These are phyloP conservation scores for Aaosphaeria arxii DNA, from an alignment of 2,329 filamentous ascomycete species.

Conservation along the genomic window DNA sequence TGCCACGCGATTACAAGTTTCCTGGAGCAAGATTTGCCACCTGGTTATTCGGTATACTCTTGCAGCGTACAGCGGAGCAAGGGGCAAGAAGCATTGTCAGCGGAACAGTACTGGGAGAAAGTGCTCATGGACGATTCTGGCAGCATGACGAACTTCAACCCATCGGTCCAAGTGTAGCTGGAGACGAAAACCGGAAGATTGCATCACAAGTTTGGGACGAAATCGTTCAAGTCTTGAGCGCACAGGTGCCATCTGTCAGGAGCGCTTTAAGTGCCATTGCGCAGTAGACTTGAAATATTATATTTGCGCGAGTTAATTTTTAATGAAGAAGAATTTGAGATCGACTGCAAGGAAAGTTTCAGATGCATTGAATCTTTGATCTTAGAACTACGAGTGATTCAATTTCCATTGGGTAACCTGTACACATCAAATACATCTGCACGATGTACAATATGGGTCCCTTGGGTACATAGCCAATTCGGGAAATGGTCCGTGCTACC, in stretches of 20 bases:
- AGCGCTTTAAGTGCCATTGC: slow-evolving; percentile 5
- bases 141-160: slow-evolving; percentile 31
- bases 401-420: too few species aligned
- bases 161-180: slow-evolving; percentile 23
- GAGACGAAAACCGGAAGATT: slow-evolving; percentile 29
- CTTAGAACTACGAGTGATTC: too few species aligned
- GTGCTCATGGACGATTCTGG: slow-evolving; percentile 35
- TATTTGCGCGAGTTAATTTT: background rate
- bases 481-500: background rate
- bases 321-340: too few species aligned
- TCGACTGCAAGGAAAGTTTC: too few species aligned
- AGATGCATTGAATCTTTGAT: too few species aligned
- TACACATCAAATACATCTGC: too few species aligned
- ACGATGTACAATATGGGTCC: too few species aligned
- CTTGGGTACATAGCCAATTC: too few species aligned
- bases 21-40: slow-evolving; percentile 14
- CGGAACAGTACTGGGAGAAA: slow-evolving; percentile 31
- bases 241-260: slow-evolving; percentile 20
- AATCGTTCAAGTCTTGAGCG: slow-evolving; percentile 27
- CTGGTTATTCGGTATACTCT: slow-evolving; percentile 14
- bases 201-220: slow-evolving; percentile 30
- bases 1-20: slow-evolving; percentile 30
- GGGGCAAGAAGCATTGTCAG: slow-evolving; percentile 32
- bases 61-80: slow-evolving; percentile 23
- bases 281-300: slow-evolving; percentile 1